Percentiles rank a stretch among this genome's conserved stretches.
Conservation (phyloP, 2,329 filamentous ascomycete genomes). For the Aureobasidium vineae region DNA sequence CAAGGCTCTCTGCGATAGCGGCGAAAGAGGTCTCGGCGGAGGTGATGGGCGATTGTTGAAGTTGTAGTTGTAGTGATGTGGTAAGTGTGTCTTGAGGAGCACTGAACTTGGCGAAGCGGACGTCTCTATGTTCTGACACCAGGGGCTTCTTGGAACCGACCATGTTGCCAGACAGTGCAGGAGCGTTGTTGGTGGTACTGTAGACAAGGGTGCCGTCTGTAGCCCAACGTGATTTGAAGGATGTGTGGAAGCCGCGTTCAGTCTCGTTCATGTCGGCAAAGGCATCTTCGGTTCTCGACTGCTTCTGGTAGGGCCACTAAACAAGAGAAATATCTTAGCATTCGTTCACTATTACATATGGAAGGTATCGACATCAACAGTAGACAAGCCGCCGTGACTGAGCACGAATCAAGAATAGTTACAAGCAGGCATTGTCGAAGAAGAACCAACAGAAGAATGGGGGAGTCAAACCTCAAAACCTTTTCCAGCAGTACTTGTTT, state of each 20-base stretch:
- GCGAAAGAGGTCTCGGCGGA: slow-evolving; percentile 41
- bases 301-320: slow-evolving; percentile 86
- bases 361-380: not conserved
- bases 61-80: slow-evolving; percentile 53
- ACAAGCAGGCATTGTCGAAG: not conserved
- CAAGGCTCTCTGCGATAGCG: slow-evolving; percentile 45
- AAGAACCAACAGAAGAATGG: slow-evolving; percentile 31
- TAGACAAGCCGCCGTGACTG: not conserved
- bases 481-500: slow-evolving; percentile 56
- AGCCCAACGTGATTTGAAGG: slow-evolving; percentile 77
- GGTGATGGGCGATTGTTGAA: slow-evolving; percentile 40
- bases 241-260: slow-evolving; percentile 68
- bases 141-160: slow-evolving; percentile 57
- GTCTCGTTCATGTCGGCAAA: slow-evolving; percentile 62
- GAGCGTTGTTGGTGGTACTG: slow-evolving; percentile 47
- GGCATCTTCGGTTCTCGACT: slow-evolving; percentile 64
- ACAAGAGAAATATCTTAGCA: slow-evolving; percentile 39
- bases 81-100: slow-evolving; percentile 40
- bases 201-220: slow-evolving; percentile 71
- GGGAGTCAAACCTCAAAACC: slow-evolving; percentile 86
- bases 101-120: slow-evolving; percentile 64
- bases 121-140: slow-evolving; percentile 62
- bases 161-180: slow-evolving; percentile 50
- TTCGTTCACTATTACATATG: slow-evolving; percentile 39
- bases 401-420: not conserved